Evolutionary conservation across 2,329 filamentous ascomycete species (phyloP).

Genomic region (Beauveria australis): DNA sequence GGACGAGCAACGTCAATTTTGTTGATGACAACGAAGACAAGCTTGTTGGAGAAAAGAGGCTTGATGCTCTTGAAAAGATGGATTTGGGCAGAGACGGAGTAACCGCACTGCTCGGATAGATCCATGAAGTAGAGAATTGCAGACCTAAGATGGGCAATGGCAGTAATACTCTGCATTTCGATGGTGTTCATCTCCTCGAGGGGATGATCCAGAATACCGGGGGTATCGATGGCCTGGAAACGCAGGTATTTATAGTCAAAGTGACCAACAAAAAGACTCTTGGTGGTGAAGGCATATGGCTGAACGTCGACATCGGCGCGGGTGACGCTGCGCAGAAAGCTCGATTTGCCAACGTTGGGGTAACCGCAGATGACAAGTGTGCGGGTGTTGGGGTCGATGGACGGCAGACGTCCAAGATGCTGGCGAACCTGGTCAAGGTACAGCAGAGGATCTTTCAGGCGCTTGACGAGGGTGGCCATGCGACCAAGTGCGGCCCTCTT

Average conservation of each 20-base stretch:
- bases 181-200: constrained; percentile 99
- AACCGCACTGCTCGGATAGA: constrained; percentile 91
- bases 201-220: constrained; percentile 95
- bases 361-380: constrained; percentile 96
- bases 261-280: constrained; percentile 93
- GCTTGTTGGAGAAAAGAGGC: constrained; percentile 92
- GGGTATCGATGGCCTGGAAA: constrained; percentile 82
- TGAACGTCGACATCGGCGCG: constrained; percentile 94
- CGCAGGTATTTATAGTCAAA: constrained; percentile 76
- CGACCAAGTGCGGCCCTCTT: constrained; percentile 93
- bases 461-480: constrained; percentile 95
- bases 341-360: constrained; percentile 95
- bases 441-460: constrained; percentile 85
- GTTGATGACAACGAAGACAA: constrained; percentile 95
- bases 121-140: constrained; percentile 99
- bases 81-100: constrained; percentile 86
- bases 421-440: constrained; percentile 90
- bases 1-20: constrained; percentile 91
- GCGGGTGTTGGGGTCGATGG: constrained; percentile 96
- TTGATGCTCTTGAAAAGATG: constrained; percentile 94
- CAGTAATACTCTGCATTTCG: constrained; percentile 96
- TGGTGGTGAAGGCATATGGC: constrained; percentile 97
- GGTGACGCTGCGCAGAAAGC: constrained; percentile 86
- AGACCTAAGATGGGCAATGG: constrained; percentile 90
- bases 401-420: constrained; percentile 91